Evolutionary conservation across 352 stramenopile species (phyloP).

Genomic region (Plasmopara viticola): DNA sequence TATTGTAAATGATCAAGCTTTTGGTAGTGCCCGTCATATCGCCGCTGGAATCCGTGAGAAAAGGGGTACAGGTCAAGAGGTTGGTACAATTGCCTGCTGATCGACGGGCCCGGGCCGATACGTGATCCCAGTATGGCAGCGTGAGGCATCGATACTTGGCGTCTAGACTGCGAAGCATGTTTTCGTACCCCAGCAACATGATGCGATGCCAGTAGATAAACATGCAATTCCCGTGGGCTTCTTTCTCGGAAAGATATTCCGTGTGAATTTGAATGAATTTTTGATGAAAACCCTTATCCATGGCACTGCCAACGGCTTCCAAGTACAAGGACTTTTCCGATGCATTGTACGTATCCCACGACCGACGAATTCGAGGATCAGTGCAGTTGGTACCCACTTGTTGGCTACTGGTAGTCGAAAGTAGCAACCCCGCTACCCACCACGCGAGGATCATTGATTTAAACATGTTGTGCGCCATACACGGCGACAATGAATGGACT

Average conservation of each 20-base stretch:
- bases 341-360: slow-evolving; percentile 34
- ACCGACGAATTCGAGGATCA: slow-evolving; percentile 31
- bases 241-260: slow-evolving; percentile 32
- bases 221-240: slow-evolving; percentile 53
- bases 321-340: slow-evolving; percentile 39
- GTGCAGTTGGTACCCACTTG: slow-evolving; percentile 31
- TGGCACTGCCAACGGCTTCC: slow-evolving; percentile 29
- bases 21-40: slow-evolving; percentile 10
- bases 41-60: slow-evolving; percentile 32
- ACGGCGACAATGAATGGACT: neutral
- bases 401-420: slow-evolving; percentile 6
- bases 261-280: slow-evolving; percentile 62
- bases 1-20: slow-evolving; percentile 10
- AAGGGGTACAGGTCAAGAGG: slow-evolving; percentile 32
- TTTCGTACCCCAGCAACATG: slow-evolving; percentile 58
- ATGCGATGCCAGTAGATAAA: slow-evolving; percentile 75
- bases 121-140: slow-evolving; percentile 54
- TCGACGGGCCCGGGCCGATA: slow-evolving; percentile 21
- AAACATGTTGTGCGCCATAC: slow-evolving; percentile 4
- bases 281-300: slow-evolving; percentile 33
- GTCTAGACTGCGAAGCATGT: slow-evolving; percentile 55
- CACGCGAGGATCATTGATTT: slow-evolving; percentile 1
- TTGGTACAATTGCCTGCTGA: slow-evolving; percentile 21
- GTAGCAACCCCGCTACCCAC: neutral
- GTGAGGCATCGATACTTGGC: slow-evolving; percentile 46